Conservation (phyloP, 2,329 filamentous ascomycete species). For the Colletotrichum sp. region DNA sequence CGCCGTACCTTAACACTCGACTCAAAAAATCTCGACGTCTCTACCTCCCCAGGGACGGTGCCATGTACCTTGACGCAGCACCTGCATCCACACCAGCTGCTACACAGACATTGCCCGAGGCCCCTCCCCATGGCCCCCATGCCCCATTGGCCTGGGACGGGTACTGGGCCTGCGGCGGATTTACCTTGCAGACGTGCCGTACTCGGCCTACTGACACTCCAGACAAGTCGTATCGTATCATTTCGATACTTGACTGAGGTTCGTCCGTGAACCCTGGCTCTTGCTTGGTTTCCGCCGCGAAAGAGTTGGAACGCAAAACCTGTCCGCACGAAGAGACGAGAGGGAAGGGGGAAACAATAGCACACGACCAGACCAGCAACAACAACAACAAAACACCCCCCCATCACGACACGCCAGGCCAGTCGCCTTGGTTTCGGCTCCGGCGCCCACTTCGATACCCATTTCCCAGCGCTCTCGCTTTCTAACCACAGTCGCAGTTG, state of each 20-base stretch:
- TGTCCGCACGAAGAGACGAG: not conserved
- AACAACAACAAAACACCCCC: not conserved
- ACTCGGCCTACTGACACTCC: slow-evolving; percentile 24
- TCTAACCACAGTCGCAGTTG: not conserved
- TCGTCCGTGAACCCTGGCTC: slow-evolving; percentile 25
- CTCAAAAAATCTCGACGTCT: slow-evolving; percentile 11
- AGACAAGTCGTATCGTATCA: slow-evolving; percentile 24
- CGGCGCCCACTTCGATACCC: not conserved
- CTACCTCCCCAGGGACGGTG: not conserved
- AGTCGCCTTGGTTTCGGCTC: slow-evolving; percentile 6
- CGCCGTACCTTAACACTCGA: not conserved
- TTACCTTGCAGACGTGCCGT: slow-evolving; percentile 30
- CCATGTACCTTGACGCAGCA: not conserved
- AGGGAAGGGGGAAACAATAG: not conserved
- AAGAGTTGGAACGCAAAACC: slow-evolving; percentile 12
- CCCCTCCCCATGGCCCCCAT: slow-evolving; percentile 18
- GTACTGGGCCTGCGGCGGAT: slow-evolving; percentile 29
- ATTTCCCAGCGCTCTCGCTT: not conserved
- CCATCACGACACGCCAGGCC: not conserved
- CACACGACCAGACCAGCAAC: not conserved
- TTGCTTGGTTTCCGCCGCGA: not conserved
- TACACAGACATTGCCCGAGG: slow-evolving; percentile 19
- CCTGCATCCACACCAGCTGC: slow-evolving; percentile 16
- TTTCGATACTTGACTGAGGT: slow-evolving; percentile 23
- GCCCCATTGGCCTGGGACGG: slow-evolving; percentile 12